Base-by-base conservation (phyloP, 441 rosid species). In the Theobroma grandiflorum region DNA sequence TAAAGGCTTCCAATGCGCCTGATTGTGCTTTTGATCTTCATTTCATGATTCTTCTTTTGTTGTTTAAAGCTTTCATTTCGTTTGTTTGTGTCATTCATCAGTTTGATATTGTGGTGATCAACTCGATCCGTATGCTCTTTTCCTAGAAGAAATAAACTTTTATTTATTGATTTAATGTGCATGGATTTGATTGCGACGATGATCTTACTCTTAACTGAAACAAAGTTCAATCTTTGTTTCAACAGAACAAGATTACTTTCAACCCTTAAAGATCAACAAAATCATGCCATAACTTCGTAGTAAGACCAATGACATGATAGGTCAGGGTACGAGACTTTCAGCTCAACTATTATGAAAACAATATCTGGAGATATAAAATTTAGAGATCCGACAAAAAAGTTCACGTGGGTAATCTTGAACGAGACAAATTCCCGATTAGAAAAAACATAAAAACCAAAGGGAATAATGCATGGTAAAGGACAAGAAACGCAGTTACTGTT, bases 1-100 rank as follows among this genome's bases (percentile, higher is more conserved):
- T 0, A 47, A 61, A 2, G 91, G 90, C 10, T 89, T 85, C 84
- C 83, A 85, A 31, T 89, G 90, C 58, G 83, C 87, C 38, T 84
- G 74, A 62, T 38, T 22, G 1, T 37, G 31, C 43, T 20, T 22
- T n/a, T 22, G 3, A 40, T 42, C 68, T 6, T 8, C 78, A 26
- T 43, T 74, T 11, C 53, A 8, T 47, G 31, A 18, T 45, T 4
- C 1, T 10, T 72, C 9, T 53, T 35, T 31, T 61, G 37, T 61
- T 4, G 66, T 43, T 42, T 2, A 66, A 47, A 66, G 18, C 71
- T 50, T 33, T 55, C 33, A 50, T 71, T 71, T 1, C 8, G 11
- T 38, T 55, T 57, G 18, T 73, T 73, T 52, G 40, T 8, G 20
- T 74, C 16, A 53, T 15, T 74, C 12, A 42, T 74, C 6, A 11